phyloP scores from a whole-genome alignment of 2,329 filamentous ascomycete species.

The Elsinoe arachidis region DNA sequence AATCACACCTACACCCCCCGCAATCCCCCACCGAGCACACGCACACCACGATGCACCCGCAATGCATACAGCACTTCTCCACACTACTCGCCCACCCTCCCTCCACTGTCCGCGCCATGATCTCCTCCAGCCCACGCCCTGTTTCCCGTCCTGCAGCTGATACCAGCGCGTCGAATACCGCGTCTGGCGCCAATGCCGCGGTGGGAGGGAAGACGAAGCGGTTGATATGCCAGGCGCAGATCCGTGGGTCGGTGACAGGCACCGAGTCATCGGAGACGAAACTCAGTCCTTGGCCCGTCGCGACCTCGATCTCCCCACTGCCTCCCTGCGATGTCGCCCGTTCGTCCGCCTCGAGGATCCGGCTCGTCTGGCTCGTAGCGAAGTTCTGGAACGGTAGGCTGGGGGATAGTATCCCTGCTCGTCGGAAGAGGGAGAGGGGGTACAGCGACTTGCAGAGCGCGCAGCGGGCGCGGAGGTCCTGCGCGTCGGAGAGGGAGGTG shows the following conservation, averaged over 20 bases:
- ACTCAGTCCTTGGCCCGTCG: not conserved
- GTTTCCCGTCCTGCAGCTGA: not conserved
- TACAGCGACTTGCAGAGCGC: conserved; percentile 13
- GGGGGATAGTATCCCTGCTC: not conserved
- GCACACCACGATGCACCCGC: conserved; percentile 14
- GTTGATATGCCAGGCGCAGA: conserved; percentile 14
- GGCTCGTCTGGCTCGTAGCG: not conserved
- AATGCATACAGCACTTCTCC: conserved; percentile 17
- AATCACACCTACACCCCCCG: conserved; percentile 14
- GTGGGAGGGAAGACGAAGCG: conserved; percentile 12
- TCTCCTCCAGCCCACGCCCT: not conserved
- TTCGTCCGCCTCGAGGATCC: not conserved
- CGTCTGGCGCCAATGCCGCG: not conserved
- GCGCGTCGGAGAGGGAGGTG: not conserved
- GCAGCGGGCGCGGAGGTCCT: not conserved
- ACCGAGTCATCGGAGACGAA: not conserved
- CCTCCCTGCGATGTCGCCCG: not conserved
- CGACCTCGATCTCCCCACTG: not conserved
- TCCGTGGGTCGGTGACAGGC: not conserved
- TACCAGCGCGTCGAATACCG: not conserved
- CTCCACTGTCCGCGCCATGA: not conserved
- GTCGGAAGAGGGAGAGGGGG: conserved; percentile 4
- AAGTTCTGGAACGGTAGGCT: conserved; percentile 3
- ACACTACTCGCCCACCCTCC: not conserved
- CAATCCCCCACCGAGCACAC: conserved; percentile 11